Percentiles rank a stretch among this genome's conserved stretches.
Evolutionary conservation across 345 rosid species (phyloP).

Genomic region (Rhodomyrtus tomentosa): DNA sequence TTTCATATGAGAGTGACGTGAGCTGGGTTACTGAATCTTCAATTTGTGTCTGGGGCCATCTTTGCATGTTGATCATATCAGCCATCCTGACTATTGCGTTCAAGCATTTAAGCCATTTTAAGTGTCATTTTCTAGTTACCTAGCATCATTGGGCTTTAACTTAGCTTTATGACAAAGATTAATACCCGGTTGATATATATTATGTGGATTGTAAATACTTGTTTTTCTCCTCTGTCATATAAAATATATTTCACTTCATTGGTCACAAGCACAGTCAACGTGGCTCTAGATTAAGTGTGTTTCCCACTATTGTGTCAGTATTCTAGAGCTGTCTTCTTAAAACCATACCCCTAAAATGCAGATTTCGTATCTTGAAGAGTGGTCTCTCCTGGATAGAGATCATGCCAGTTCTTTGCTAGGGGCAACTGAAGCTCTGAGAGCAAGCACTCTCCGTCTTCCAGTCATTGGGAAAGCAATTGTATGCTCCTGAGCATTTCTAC

Average conservation of each 20-base stretch:
- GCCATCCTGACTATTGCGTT: no score
- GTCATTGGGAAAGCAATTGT: conserved; percentile 67
- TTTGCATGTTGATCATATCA: no score
- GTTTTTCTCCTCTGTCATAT: background rate
- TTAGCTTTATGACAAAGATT: no score
- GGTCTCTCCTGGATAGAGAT: conserved; percentile 70
- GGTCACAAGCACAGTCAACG: background rate
- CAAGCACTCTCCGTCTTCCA: conserved; percentile 96
- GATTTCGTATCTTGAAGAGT: conserved; percentile 61
- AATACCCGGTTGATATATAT: no score
- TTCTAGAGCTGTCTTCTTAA: background rate
- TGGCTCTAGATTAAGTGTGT: background rate
- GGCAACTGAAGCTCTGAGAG: conserved; percentile 86
- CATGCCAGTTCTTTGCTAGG: conserved; percentile 60
- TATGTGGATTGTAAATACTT: background rate
- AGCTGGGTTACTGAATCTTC: no score
- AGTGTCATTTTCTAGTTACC: no score
- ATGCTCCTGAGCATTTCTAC: conserved; percentile 9
- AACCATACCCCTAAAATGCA: conserved; percentile 8
- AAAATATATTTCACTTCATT: background rate
- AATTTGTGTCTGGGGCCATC: no score
- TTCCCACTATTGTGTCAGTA: background rate
- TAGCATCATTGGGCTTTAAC: no score
- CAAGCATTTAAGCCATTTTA: no score
- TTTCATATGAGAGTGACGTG: background rate